Conservation (phyloP, 345 rosid species). For the Ailanthus altissimus region DNA sequence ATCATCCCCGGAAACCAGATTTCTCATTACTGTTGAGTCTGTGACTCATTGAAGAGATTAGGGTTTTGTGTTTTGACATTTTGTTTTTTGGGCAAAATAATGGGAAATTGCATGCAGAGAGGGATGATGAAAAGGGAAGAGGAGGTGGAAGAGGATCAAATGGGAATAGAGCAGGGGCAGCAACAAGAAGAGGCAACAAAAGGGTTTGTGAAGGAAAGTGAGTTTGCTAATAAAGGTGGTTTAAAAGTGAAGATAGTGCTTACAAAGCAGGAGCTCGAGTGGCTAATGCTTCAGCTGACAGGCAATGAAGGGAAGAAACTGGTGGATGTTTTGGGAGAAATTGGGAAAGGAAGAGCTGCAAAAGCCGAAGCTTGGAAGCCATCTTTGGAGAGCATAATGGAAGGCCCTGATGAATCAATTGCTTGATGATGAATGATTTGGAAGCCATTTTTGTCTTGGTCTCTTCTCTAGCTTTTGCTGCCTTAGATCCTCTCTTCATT, state of each 20-base stretch:
- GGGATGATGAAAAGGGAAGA: slow-evolving; percentile 10
- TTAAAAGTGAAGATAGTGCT: slow-evolving; percentile 77
- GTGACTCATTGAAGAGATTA: no score
- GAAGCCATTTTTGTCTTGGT: no score
- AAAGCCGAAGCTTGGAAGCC: slow-evolving; percentile 57
- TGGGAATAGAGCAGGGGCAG: background rate
- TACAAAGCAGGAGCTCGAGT: slow-evolving; percentile 66
- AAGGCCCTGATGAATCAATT: slow-evolving; percentile 47
- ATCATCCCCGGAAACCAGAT: no score
- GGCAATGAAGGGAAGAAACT: slow-evolving; percentile 31
- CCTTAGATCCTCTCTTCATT: no score
- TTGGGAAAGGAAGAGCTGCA: slow-evolving; percentile 41
- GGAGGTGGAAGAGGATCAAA: background rate
- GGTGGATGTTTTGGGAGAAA: slow-evolving; percentile 41
- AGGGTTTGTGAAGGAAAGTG: slow-evolving; percentile 19
- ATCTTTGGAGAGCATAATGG: slow-evolving; percentile 62
- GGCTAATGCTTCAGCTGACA: slow-evolving; percentile 52
- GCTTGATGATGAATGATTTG: slow-evolving; percentile 7
- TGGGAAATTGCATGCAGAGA: slow-evolving; percentile 53
- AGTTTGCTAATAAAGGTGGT: slow-evolving; percentile 32
- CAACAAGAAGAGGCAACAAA: background rate
- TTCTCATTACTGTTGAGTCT: no score
- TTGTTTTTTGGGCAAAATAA: background rate
- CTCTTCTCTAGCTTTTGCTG: no score
- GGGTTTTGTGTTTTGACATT: no score